Conservation (phyloP, 345 rosid genomes). For the Dimocarpus longan region DNA sequence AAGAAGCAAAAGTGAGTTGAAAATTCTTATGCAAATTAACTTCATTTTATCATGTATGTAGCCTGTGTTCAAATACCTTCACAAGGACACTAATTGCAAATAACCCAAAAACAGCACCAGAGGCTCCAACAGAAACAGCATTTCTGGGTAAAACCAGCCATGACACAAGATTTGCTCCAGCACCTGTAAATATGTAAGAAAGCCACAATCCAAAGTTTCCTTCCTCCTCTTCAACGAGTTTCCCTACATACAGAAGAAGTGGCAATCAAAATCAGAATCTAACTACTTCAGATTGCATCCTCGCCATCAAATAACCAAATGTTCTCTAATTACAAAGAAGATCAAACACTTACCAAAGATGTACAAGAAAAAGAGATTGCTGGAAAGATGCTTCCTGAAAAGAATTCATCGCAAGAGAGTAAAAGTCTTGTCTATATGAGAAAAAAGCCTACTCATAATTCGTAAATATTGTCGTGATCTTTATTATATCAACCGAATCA, state of each 20-base stretch:
- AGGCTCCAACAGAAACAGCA: constrained; percentile 90
- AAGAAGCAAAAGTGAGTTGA: constrained; percentile 16
- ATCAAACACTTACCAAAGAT: constrained; percentile 75
- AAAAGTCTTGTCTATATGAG: constrained; percentile 8
- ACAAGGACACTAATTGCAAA: constrained; percentile 90
- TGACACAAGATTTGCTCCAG: constrained; percentile 88
- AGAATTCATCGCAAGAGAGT: constrained; percentile 17
- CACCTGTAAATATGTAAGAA: constrained; percentile 77
- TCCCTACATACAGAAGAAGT: constrained; percentile 50
- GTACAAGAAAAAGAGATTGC: constrained; percentile 95
- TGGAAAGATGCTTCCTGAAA: constrained; percentile 91
- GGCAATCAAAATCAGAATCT: constrained; percentile 18
- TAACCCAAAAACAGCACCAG: constrained; percentile 92
- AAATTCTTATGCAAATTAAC: background rate
- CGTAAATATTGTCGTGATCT: too few species aligned
- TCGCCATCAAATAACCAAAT: background rate
- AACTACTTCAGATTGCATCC: constrained; percentile 18
- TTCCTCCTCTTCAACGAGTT: constrained; percentile 96
- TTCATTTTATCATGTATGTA: constrained; percentile 3
- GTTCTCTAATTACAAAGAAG: constrained; percentile 11
- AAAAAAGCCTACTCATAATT: too few species aligned
- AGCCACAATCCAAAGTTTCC: constrained; percentile 82
- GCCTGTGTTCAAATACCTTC: constrained; percentile 49
- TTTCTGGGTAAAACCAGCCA: constrained; percentile 92
- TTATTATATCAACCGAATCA: background rate